Evolutionary conservation across 768 basidiomycete species (phyloP).

Genomic region (Fomitopsis serialis): DNA sequence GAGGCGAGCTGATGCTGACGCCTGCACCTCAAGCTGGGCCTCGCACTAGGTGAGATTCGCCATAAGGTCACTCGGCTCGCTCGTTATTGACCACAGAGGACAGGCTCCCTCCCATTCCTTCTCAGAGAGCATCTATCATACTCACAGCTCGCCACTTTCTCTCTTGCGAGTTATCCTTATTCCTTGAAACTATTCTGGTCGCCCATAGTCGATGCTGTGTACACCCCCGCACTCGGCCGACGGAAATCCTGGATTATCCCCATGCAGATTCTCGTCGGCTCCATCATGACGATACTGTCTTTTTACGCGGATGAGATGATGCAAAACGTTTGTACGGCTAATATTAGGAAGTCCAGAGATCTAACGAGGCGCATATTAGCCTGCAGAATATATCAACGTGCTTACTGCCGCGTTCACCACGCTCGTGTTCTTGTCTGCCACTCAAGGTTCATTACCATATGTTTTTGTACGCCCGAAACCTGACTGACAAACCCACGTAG

Average conservation of each 20-base stretch:
- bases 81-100: background rate
- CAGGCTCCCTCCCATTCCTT: constrained; percentile 95
- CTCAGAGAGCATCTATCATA: constrained; percentile 94
- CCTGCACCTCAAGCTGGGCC: constrained; percentile 52
- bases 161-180: constrained; percentile 90
- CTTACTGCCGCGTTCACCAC: constrained; percentile 83
- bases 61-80: background rate
- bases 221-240: constrained; percentile 77
- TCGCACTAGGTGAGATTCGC: constrained; percentile 67
- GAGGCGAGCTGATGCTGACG: background rate
- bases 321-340: constrained; percentile 52
- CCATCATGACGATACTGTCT: constrained; percentile 76
- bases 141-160: constrained; percentile 93
- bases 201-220: constrained; percentile 92
- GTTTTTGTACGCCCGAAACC: background rate
- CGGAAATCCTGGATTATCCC: constrained; percentile 99
- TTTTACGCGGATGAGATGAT: constrained; percentile 70
- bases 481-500: constrained; percentile 35
- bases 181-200: constrained; percentile 97
- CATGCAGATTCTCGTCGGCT: constrained; percentile 88
- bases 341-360: constrained; percentile 5
- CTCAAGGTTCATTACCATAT: constrained; percentile 63
- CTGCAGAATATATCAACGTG: constrained; percentile 69
- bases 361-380: constrained; percentile 39
- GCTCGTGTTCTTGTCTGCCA: constrained; percentile 92